A percentile compares a stretch with the other conserved stretches of the same genome.
phyloP scores from a whole-genome alignment of 129 eudicot species.

The Flaveria bidentis region DNA sequence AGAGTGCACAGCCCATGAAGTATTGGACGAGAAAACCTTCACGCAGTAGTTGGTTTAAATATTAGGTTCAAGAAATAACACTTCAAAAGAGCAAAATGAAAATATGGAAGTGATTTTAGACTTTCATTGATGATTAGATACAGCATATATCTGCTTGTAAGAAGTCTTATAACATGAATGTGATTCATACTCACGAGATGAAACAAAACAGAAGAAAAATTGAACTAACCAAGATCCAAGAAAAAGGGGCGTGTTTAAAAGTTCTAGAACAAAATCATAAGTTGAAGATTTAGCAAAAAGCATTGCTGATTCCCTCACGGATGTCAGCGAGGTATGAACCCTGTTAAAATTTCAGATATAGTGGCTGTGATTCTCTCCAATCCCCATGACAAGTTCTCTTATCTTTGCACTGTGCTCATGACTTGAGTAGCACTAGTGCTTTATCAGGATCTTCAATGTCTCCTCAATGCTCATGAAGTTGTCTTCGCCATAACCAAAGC shows the following conservation, averaged over 20 bases:
- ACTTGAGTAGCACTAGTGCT: background rate
- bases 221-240: background rate
- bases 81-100: background rate
- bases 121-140: background rate
- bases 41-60: background rate
- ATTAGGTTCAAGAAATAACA: conserved; percentile 8
- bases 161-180: background rate
- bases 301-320: background rate
- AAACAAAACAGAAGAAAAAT: background rate
- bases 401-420: background rate
- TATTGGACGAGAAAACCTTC: conserved; percentile 92
- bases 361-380: background rate
- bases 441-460: background rate
- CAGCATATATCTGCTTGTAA: background rate
- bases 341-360: background rate
- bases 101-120: background rate
- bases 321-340: background rate
- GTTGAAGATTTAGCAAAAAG: background rate
- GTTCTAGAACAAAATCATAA: background rate
- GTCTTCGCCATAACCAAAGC: background rate
- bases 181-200: background rate
- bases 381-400: background rate
- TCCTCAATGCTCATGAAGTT: background rate
- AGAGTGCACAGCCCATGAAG: conserved; percentile 93
- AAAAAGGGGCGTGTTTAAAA: background rate